Percentiles rank a stretch among this genome's conserved stretches.
These are phyloP conservation scores for Botrytis medusae DNA, from an alignment of 2,329 filamentous ascomycete genomes.

Conservation along the genomic window DNA sequence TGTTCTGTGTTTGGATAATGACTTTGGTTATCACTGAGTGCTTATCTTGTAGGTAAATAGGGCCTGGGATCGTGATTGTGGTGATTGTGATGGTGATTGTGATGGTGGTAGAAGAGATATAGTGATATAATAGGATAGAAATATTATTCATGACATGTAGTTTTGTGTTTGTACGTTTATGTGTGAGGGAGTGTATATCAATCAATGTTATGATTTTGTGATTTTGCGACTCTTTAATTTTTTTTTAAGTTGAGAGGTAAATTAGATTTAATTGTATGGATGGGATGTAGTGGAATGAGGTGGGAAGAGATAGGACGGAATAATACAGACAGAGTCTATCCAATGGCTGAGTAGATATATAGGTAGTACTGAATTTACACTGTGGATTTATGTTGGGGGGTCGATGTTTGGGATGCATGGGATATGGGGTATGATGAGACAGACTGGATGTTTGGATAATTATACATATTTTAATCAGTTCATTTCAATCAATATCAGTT, in stretches of 20 bases:
- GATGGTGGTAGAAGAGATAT: too few species aligned
- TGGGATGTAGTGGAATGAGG: too few species aligned
- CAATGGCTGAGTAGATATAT: background rate
- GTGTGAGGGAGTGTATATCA: background rate
- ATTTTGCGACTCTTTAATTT: too few species aligned
- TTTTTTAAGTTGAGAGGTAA: background rate
- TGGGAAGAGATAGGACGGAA: background rate
- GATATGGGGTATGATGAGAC: background rate
- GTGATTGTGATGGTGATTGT: background rate
- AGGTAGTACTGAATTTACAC: too few species aligned
- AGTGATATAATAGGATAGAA: background rate
- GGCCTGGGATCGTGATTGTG: background rate
- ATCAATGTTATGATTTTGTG: too few species aligned
- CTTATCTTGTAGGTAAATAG: background rate
- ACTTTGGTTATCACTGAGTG: background rate
- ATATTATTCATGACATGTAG: background rate
- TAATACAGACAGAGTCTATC: background rate
- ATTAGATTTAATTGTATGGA: background rate
- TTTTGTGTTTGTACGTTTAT: background rate
- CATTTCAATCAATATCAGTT: background rate
- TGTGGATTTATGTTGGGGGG: too few species aligned
- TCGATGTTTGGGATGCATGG: rapidly evolving
- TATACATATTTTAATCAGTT: background rate
- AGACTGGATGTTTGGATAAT: background rate
- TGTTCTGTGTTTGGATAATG: background rate